These are phyloP conservation scores for Candida glucosophila DNA, from an alignment of 1,139 yeast species.

Conservation along the genomic window DNA sequence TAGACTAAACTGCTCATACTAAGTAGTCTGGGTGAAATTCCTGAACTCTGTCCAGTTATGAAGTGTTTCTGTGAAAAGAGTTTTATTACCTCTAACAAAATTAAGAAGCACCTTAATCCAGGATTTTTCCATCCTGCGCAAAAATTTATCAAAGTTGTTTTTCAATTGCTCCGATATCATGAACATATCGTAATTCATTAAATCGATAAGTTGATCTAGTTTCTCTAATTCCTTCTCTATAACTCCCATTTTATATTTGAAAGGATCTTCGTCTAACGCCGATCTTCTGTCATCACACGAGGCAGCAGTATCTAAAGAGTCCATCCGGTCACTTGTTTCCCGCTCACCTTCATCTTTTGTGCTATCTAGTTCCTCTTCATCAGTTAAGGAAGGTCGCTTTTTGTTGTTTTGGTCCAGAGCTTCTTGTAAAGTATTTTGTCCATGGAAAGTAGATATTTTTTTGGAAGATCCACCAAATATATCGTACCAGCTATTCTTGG, in stretches of 20 bases:
- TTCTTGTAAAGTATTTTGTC: too few relatives aligned
- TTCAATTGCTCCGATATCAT: slow-evolving; percentile 24
- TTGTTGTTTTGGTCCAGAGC: too few relatives aligned
- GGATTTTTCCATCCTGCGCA: slow-evolving; percentile 27
- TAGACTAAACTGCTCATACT: too few relatives aligned
- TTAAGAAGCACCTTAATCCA: slow-evolving; percentile 33
- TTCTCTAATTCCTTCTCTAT: slow-evolving; percentile 35
- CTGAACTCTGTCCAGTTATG: slow-evolving; percentile 31
- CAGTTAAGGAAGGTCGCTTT: too few relatives aligned
- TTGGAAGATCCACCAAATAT: slow-evolving; percentile 32
- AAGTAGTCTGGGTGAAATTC: too few relatives aligned
- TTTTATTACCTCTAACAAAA: slow-evolving; percentile 29
- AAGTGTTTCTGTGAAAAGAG: slow-evolving; percentile 29
- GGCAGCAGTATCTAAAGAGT: background rate
- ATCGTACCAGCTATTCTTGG: slow-evolving; percentile 38
- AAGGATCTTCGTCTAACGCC: background rate
- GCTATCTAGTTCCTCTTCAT: too few relatives aligned
- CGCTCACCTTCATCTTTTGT: too few relatives aligned
- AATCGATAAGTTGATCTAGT: slow-evolving; percentile 32
- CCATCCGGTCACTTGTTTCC: background rate
- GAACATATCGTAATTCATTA: slow-evolving; percentile 29
- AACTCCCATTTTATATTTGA: slow-evolving; percentile 19
- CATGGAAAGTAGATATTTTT: background rate
- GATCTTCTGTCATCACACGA: background rate
- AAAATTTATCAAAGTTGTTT: slow-evolving; percentile 23